Percentiles rank a stretch among this genome's conserved stretches.
These are phyloP conservation scores for Lactifluus subvellereus DNA, from an alignment of 768 basidiomycete species.

Conservation along the genomic window DNA sequence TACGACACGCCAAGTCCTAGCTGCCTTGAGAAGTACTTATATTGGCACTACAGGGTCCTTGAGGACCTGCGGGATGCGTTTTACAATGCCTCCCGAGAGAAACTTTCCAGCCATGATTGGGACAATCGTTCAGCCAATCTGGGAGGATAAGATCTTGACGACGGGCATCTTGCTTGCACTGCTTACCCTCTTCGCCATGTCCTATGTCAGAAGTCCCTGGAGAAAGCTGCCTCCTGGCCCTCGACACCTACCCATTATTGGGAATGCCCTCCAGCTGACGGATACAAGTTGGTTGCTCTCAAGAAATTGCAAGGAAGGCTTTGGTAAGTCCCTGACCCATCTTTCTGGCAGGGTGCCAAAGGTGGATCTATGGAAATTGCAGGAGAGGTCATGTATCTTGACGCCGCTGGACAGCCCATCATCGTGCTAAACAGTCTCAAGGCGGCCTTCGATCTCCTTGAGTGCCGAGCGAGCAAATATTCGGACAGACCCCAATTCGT, in stretches of 20 bases:
- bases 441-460: conserved; percentile 28
- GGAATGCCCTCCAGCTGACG: neutral
- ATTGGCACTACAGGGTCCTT: neutral
- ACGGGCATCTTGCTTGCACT: neutral
- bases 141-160: neutral
- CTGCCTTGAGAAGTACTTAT: neutral
- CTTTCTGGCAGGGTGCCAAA: neutral
- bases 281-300: neutral
- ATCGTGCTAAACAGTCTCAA: conserved; percentile 28
- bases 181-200: neutral
- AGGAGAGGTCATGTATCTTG: conserved; percentile 23
- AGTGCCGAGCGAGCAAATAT: conserved; percentile 27
- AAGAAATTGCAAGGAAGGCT: conserved; percentile 3
- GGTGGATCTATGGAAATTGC: too few species aligned
- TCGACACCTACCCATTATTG: neutral
- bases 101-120: neutral
- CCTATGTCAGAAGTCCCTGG: conserved; percentile 6
- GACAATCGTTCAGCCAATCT: neutral
- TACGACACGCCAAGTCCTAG: too few species aligned
- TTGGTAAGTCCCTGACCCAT: neutral
- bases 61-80: neutral
- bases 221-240: conserved; percentile 4
- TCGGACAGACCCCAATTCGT: conserved; percentile 25
- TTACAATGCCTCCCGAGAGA: neutral
- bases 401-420: conserved; percentile 17